Percentiles rank a stretch among this genome's conserved stretches.
Evolutionary conservation across 169 alveolate genomes (phyloP).

Genomic region (Cystoisospora suis): DNA sequence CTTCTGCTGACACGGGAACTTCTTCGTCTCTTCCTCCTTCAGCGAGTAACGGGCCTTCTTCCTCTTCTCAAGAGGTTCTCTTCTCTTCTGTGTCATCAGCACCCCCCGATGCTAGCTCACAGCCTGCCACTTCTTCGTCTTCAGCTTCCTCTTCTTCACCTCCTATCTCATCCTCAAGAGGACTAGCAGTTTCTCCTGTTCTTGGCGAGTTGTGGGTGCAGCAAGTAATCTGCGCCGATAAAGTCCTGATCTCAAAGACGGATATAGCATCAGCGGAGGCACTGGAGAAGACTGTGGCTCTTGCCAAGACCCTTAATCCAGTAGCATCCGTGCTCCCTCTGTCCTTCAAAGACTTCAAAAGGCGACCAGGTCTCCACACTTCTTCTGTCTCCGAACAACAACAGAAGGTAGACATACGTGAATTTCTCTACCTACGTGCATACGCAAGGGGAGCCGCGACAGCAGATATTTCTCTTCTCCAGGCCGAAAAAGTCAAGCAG

Average conservation of each 20-base stretch:
- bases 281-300: not conserved
- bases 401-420: no score
- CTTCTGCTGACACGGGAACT: not conserved
- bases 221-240: conserved; percentile 27
- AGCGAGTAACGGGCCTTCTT: not conserved
- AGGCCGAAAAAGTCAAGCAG: not conserved
- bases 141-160: no score
- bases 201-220: conserved; percentile 3
- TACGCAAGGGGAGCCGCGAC: conserved; percentile 7
- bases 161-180: not conserved
- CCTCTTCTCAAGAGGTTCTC: not conserved
- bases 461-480: not conserved
- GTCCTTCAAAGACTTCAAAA: no score
- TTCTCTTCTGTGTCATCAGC: no score
- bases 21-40: not conserved
- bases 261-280: not conserved
- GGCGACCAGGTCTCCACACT: no score
- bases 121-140: no score
- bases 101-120: not conserved
- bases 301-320: not conserved
- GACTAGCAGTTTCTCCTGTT: not conserved
- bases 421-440: not conserved
- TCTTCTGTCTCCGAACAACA: no score
- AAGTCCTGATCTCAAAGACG: not conserved
- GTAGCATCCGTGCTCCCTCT: not conserved